These are phyloP conservation scores for Whalleya microplaca DNA, from an alignment of 2,329 filamentous ascomycete species.

Conservation along the genomic window DNA sequence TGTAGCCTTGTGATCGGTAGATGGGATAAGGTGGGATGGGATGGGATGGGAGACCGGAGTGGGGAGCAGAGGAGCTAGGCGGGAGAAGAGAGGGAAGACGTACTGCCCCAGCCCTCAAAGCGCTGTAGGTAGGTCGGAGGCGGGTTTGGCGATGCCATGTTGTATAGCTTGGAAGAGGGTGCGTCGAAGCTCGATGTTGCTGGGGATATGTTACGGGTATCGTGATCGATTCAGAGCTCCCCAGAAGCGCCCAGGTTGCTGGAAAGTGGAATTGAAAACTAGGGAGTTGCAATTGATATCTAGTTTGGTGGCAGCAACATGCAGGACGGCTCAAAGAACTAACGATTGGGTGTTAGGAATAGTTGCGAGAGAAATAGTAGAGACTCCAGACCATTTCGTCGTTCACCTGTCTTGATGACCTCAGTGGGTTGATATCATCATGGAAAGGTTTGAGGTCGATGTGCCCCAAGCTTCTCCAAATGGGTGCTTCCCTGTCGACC, in stretches of 20 bases:
- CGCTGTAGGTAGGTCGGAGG: conserved; percentile 39
- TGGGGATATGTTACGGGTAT: neutral
- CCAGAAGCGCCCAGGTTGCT: neutral
- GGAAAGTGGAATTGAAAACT: neutral
- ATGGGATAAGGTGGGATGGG: neutral
- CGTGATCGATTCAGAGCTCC: neutral
- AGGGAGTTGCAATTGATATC: neutral
- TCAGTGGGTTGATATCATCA: neutral
- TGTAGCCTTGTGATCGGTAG: neutral
- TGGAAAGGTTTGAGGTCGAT: neutral
- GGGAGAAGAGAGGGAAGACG: conserved; percentile 32
- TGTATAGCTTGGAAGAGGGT: neutral
- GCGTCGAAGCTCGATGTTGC: neutral
- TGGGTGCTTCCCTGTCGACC: neutral
- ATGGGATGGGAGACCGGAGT: neutral
- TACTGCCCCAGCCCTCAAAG: conserved; percentile 55
- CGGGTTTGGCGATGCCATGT: conserved; percentile 39
- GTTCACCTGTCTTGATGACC: neutral
- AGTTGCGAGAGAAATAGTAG: neutral
- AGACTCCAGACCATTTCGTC: neutral
- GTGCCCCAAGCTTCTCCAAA: neutral
- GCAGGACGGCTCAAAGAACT: neutral
- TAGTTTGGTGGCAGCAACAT: too few species aligned
- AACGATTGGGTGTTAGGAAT: neutral
- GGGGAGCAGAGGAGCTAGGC: neutral